phyloP scores from a whole-genome alignment of 2,329 filamentous ascomycete species.

The Monilinia fructigena region DNA sequence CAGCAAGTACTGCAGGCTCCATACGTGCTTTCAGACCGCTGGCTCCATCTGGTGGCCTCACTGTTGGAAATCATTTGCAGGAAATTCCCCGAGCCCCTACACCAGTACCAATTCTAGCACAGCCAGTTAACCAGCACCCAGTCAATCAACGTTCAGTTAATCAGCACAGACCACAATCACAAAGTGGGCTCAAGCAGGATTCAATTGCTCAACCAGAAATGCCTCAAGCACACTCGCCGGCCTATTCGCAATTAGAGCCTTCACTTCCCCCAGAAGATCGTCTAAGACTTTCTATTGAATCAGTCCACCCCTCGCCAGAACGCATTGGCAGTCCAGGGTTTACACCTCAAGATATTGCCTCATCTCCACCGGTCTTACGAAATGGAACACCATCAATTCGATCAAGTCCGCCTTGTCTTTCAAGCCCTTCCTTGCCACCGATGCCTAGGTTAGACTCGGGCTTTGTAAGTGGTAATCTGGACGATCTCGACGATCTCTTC shows the following conservation, averaged over 20 bases:
- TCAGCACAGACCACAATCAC: conserved; percentile 33
- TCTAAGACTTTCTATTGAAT: conserved; percentile 43
- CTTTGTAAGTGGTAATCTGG: conserved; percentile 75
- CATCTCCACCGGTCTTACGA: conserved; percentile 80
- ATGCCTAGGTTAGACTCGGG: conserved; percentile 67
- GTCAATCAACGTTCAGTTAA: conserved; percentile 38
- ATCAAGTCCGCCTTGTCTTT: conserved; percentile 76
- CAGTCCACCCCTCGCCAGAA: conserved; percentile 49
- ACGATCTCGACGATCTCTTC: conserved; percentile 47
- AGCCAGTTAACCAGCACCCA: conserved; percentile 36
- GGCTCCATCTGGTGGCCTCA: conserved; percentile 49
- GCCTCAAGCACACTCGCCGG: conserved; percentile 42
- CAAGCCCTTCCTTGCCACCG: conserved; percentile 59
- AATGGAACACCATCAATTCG: conserved; percentile 60
- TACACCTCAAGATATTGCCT: conserved; percentile 80
- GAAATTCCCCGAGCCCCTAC: conserved; percentile 76
- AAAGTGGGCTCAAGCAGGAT: conserved; percentile 59
- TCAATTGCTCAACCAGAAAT: conserved; percentile 52
- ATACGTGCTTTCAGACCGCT: conserved; percentile 80
- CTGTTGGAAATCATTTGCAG: conserved; percentile 58
- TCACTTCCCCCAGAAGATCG: conserved; percentile 38
- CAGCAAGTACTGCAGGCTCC: conserved; percentile 85
- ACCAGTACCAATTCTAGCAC: conserved; percentile 58
- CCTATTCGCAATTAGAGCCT: conserved; percentile 42
- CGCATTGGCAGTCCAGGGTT: conserved; percentile 52